These are phyloP conservation scores for Thermomyces lanuginosus DNA, from an alignment of 2,329 filamentous ascomycete genomes.

Conservation along the genomic window DNA sequence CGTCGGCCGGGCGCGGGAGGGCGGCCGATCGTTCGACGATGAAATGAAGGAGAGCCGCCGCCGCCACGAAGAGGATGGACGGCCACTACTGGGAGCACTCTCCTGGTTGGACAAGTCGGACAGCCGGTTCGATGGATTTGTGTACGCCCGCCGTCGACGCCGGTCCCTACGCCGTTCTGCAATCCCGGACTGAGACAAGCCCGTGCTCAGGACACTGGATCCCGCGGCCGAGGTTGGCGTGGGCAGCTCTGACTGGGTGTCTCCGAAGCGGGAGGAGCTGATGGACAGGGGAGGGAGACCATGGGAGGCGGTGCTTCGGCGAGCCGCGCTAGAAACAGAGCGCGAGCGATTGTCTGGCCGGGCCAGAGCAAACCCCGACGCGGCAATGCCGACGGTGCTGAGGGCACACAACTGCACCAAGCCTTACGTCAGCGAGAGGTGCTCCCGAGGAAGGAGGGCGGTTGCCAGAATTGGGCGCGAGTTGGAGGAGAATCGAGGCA, in stretches of 20 bases:
- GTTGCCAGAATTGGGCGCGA: too few relatives aligned
- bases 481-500: too few relatives aligned
- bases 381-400: constrained; percentile 45
- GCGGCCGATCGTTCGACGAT: constrained; percentile 31
- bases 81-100: constrained; percentile 13
- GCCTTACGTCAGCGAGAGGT: constrained; percentile 7
- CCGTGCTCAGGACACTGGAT: constrained; percentile 4
- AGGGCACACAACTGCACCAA: constrained; percentile 42
- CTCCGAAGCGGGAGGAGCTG: neutral
- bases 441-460: too few relatives aligned
- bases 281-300: too few relatives aligned
- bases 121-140: constrained; percentile 15
- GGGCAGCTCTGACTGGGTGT: too few relatives aligned
- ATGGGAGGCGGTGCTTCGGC: constrained; percentile 12
- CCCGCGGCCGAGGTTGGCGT: constrained; percentile 2
- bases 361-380: constrained; percentile 42
- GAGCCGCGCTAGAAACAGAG: constrained; percentile 10
- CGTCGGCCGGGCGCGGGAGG: constrained; percentile 31
- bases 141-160: constrained; percentile 22
- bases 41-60: constrained; percentile 37
- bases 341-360: constrained; percentile 30
- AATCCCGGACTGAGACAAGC: too few relatives aligned
- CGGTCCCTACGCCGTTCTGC: constrained; percentile 12
- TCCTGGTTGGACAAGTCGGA: constrained; percentile 10
- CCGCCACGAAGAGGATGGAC: constrained; percentile 38